Base-by-base conservation (phyloP, 1,284 basidiomycete genomes). In the Porphyrellus sp. region DNA sequence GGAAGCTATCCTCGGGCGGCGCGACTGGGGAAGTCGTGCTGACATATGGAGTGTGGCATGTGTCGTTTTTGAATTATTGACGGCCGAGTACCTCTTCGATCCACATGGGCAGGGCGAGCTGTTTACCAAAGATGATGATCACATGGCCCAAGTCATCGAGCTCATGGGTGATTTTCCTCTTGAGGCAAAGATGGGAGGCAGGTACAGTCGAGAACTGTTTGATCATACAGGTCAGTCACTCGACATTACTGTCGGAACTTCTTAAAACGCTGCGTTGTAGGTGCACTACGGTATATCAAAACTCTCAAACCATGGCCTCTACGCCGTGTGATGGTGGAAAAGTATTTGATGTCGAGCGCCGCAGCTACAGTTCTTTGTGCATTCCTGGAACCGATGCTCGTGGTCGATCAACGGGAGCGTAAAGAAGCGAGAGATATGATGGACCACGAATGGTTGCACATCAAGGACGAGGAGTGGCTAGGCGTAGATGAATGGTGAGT, bases 121-220 rank as follows among this genome's bases (percentile, higher is more conserved):
- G 55, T 95, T 93, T 70, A 88, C 85, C 61, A 95, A 95, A 72
- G 93, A 96, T 70, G 93, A 95, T 67, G 93, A 96, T 68, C 92
- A 95, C 65, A 89, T 96, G 77, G 93, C 93, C 8, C 92, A 94
- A 71, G 87, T 95, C 60, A 90, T 94, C 54, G 93, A 95, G 74
- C 77, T 95, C 6, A 73, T 94, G 51, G 92, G 92, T 42, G 82
- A 87, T 67, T 84, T 86, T 57, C 71, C 81, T 15, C 59, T 83
- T 20, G 74, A 83, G 52, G 78, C 87, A 35, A 92, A 91, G 71
- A 86, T 91, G 76, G 85, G 87, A 38, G 92, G 93, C 38, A 86
- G 85, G 67, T 93, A 87, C 69, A 88, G 85, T 61, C 79, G 84
- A 49, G 91, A 94, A 62, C 72, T 95, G 53, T 95, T 95, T 64